These are phyloP conservation scores for Lathyrus tuberosus DNA, from an alignment of 306 rosid species.

Conservation along the genomic window DNA sequence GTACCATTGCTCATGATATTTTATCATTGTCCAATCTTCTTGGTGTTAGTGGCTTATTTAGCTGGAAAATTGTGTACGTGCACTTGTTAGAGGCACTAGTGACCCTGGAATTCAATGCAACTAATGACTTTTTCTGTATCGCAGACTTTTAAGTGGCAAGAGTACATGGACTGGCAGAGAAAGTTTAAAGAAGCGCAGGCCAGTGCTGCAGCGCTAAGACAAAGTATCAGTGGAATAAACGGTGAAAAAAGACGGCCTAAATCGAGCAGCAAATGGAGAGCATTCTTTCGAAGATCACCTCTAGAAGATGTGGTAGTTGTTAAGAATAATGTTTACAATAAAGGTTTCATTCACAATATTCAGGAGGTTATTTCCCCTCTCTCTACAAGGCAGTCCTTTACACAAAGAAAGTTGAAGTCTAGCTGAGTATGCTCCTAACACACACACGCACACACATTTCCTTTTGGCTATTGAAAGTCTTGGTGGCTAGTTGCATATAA, in stretches of 20 bases:
- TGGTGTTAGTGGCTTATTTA: background rate
- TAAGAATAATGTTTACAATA: constrained; percentile 71
- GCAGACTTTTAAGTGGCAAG: constrained; percentile 96
- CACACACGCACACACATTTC: too few relatives aligned
- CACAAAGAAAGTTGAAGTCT: constrained; percentile 58
- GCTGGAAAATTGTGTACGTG: constrained; percentile 9
- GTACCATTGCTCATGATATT: constrained; percentile 16
- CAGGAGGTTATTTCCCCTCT: constrained; percentile 68
- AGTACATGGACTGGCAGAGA: constrained; percentile 69
- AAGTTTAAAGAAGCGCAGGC: constrained; percentile 72
- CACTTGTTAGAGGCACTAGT: constrained; percentile 1
- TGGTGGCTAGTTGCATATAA: constrained; percentile 37
- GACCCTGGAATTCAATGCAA: constrained; percentile 32
- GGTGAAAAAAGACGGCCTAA: constrained; percentile 52
- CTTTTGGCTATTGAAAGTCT: constrained; percentile 28
- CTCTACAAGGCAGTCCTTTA: constrained; percentile 57
- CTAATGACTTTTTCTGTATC: constrained; percentile 38
- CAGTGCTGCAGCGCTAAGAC: constrained; percentile 69
- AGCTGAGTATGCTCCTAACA: constrained; percentile 45
- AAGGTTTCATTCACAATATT: constrained; percentile 67
- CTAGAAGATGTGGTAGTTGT: constrained; percentile 56
- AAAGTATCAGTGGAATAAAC: constrained; percentile 56
- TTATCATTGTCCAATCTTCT: constrained; percentile 1
- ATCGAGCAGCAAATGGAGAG: constrained; percentile 78
- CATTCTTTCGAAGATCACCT: constrained; percentile 68